These are phyloP conservation scores for Pseudovirgaria hyperparasitica DNA, from an alignment of 2,329 filamentous ascomycete species.

Conservation along the genomic window DNA sequence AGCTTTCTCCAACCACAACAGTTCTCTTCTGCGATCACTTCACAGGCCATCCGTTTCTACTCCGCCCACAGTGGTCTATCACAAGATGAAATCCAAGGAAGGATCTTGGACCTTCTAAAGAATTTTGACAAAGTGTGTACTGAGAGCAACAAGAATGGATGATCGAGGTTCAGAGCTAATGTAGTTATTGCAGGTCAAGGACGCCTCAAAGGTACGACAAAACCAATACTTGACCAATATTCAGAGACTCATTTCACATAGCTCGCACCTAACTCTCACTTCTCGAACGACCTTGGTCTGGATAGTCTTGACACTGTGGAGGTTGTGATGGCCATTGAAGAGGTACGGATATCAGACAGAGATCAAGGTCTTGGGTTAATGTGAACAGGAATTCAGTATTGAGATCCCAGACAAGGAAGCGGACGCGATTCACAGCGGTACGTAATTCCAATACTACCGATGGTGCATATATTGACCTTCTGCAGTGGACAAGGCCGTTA, in stretches of 20 bases:
- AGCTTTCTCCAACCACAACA: conserved; percentile 48
- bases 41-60: conserved; percentile 70
- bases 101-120: conserved; percentile 84
- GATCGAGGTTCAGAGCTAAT: conserved; percentile 13
- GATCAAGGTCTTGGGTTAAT: conserved; percentile 1
- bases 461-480: conserved; percentile 16
- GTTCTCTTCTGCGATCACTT: conserved; percentile 48
- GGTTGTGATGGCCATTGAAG: conserved; percentile 99
- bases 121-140: conserved; percentile 86
- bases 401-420: conserved; percentile 98
- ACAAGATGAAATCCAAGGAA: conserved; percentile 76
- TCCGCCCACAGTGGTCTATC: conserved; percentile 66
- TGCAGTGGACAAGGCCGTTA: conserved; percentile 81
- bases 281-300: conserved; percentile 91
- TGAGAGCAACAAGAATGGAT: conserved; percentile 7
- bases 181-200: conserved; percentile 41
- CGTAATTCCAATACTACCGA: conserved; percentile 21
- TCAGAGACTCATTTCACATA: conserved; percentile 28
- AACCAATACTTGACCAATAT: neutral
- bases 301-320: conserved; percentile 98
- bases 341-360: conserved; percentile 49
- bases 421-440: conserved; percentile 87
- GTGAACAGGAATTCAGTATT: conserved; percentile 62
- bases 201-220: conserved; percentile 41
- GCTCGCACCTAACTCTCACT: conserved; percentile 78